phyloP scores from a whole-genome alignment of 768 basidiomycete species.

The Paxillus rubicundulus region DNA sequence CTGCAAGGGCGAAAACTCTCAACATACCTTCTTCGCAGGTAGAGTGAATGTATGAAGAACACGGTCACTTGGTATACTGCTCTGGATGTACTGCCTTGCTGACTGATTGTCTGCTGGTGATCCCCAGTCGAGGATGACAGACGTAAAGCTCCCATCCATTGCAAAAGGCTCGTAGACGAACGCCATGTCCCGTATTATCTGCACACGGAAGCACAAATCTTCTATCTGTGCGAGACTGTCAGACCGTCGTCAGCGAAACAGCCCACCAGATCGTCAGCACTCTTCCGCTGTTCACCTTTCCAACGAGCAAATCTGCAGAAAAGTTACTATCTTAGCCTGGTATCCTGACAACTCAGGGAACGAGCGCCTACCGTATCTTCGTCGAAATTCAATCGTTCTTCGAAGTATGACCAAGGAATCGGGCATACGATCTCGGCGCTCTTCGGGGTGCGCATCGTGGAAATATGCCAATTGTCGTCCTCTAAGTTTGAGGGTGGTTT shows the following conservation, averaged over 20 bases:
- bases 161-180: slow-evolving; percentile 58
- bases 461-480: slow-evolving; percentile 37
- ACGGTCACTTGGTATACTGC: slow-evolving; percentile 11
- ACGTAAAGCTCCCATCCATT: slow-evolving; percentile 43
- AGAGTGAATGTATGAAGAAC: slow-evolving; percentile 52
- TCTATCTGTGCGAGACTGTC: slow-evolving; percentile 35
- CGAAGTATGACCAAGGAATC: slow-evolving; percentile 27
- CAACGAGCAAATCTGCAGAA: slow-evolving; percentile 26
- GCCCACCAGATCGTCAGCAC: not conserved
- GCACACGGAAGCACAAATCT: slow-evolving; percentile 44
- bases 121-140: slow-evolving; percentile 58
- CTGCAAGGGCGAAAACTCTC: not conserved
- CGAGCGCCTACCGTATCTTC: slow-evolving; percentile 41
- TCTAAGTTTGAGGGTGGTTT: slow-evolving; percentile 10
- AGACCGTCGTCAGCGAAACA: not conserved
- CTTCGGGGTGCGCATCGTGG: slow-evolving; percentile 39
- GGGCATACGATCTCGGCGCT: slow-evolving; percentile 33
- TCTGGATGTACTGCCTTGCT: slow-evolving; percentile 35
- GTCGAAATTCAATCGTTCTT: slow-evolving; percentile 30
- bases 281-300: slow-evolving; percentile 21
- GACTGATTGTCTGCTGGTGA: slow-evolving; percentile 31
- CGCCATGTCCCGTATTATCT: slow-evolving; percentile 38
- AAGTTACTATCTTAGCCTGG: not conserved
- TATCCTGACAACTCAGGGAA: not conserved
- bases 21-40: slow-evolving; percentile 42